phyloP scores from a whole-genome alignment of 306 rosid species.

The Psophocarpus tetragonolobus region DNA sequence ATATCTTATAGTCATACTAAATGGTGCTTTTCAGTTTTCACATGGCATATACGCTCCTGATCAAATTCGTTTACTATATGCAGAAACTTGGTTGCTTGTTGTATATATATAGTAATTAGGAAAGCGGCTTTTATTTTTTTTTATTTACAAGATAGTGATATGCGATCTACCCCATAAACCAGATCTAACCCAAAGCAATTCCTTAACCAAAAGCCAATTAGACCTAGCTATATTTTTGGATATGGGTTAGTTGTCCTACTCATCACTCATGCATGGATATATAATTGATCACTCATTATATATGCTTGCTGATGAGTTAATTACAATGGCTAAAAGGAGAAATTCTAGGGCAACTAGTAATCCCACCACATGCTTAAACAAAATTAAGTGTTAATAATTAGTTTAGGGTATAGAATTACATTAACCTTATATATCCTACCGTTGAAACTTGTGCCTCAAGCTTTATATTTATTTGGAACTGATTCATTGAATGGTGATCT shows the following conservation, averaged over 20 bases:
- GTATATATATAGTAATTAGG: background rate
- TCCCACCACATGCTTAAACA: conserved; percentile 43
- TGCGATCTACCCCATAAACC: conserved; percentile 29
- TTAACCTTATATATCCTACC: conserved; percentile 7
- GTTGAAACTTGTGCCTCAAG: conserved; percentile 27
- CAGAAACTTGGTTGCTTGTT: background rate
- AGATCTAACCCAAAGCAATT: conserved; percentile 14
- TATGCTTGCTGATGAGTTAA: conserved; percentile 28
- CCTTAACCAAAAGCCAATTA: background rate
- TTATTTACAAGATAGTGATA: conserved; percentile 7
- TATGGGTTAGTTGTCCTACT: conserved; percentile 36
- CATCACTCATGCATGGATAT: conserved; percentile 10
- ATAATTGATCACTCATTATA: conserved; percentile 28
- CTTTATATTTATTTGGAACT: conserved; percentile 17
- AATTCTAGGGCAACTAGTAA: conserved; percentile 50
- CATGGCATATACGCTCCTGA: background rate
- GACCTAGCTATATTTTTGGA: background rate
- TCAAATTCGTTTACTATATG: background rate
- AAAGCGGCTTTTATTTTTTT: background rate
- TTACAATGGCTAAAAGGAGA: conserved; percentile 40
- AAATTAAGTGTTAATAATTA: conserved; percentile 34
- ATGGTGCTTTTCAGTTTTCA: background rate
- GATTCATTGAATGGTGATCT: conserved; percentile 33
- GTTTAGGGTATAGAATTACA: background rate
- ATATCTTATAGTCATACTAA: background rate